These are phyloP conservation scores for Ottelia alismoides DNA, from an alignment of 106 monocot species.

Conservation along the genomic window DNA sequence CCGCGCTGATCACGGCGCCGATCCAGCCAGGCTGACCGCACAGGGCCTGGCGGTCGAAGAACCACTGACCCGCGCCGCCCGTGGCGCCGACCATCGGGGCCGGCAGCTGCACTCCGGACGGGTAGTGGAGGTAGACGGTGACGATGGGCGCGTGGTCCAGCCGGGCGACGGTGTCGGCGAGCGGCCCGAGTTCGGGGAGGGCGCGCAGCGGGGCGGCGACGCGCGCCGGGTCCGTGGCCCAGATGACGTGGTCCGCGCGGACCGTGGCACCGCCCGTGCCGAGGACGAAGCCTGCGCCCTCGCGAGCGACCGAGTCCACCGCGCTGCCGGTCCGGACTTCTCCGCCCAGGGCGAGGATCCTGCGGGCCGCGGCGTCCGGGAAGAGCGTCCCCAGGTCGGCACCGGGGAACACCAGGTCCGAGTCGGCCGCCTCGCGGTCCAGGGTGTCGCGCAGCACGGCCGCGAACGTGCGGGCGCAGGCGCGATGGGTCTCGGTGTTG, in stretches of 20 bases:
- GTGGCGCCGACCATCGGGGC: too few species aligned
- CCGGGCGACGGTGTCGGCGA: not conserved
- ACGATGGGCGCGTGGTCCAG: not conserved
- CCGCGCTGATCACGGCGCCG: not conserved
- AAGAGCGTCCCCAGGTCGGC: not conserved
- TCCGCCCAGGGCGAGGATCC: not conserved
- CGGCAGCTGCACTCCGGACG: too few species aligned
- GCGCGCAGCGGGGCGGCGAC: not conserved
- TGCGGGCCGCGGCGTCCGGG: too few species aligned
- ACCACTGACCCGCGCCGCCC: too few species aligned
- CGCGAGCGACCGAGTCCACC: too few species aligned
- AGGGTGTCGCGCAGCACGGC: not conserved
- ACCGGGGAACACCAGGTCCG: not conserved
- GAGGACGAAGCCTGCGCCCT: too few species aligned
- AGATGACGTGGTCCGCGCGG: not conserved
- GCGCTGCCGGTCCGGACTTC: not conserved
- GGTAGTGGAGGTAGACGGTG: not conserved
- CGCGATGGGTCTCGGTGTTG: not conserved
- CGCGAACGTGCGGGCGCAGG: not conserved
- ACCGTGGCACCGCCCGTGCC: not conserved
- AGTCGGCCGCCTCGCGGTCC: not conserved
- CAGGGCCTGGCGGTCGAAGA: too few species aligned
- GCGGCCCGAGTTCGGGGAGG: not conserved
- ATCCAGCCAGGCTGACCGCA: too few species aligned
- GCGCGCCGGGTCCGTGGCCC: not conserved